Conservation (phyloP, 805 yeast species). For the Lipomyces starkeyi region DNA sequence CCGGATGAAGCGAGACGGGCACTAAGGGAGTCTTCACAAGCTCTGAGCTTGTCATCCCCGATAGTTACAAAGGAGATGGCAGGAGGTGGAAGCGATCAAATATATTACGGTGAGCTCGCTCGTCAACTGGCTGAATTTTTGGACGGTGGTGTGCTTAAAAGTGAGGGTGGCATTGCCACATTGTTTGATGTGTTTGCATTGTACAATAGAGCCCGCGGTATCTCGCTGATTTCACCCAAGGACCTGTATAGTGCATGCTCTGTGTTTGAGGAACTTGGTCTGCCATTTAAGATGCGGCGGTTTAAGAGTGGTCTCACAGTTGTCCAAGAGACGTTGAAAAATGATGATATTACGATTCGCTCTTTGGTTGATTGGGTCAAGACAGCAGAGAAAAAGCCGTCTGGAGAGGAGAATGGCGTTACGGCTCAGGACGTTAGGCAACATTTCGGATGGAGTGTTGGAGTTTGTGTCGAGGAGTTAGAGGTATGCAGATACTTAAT, state of each 20-base stretch:
- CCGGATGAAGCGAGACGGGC: slow-evolving; percentile 48
- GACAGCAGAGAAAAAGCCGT: background rate
- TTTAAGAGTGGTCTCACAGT: slow-evolving; percentile 51
- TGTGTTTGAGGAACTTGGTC: slow-evolving; percentile 58
- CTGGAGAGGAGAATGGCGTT: slow-evolving; percentile 41
- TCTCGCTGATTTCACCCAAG: slow-evolving; percentile 69
- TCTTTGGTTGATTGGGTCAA: slow-evolving; percentile 24
- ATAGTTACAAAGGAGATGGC: slow-evolving; percentile 48
- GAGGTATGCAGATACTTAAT: slow-evolving; percentile 46
- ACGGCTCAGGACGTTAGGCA: slow-evolving; percentile 40
- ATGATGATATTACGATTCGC: slow-evolving; percentile 46
- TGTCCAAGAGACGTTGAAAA: slow-evolving; percentile 49
- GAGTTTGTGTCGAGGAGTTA: slow-evolving; percentile 68
- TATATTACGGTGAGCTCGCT: slow-evolving; percentile 63
- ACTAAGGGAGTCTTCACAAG: slow-evolving; percentile 44
- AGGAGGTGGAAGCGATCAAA: slow-evolving; percentile 40
- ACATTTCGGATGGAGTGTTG: slow-evolving; percentile 60
- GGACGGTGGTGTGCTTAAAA: slow-evolving; percentile 52
- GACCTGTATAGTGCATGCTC: slow-evolving; percentile 70
- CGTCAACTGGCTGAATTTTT: slow-evolving; percentile 80
- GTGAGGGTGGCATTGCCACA: slow-evolving; percentile 64
- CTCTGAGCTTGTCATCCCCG: slow-evolving; percentile 46
- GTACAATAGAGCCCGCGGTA: slow-evolving; percentile 68
- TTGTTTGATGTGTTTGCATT: slow-evolving; percentile 66
- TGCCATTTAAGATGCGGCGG: slow-evolving; percentile 59